Evolutionary conservation across 108 stramenopile genomes (phyloP).

Genomic region (Cyclotella atomus): DNA sequence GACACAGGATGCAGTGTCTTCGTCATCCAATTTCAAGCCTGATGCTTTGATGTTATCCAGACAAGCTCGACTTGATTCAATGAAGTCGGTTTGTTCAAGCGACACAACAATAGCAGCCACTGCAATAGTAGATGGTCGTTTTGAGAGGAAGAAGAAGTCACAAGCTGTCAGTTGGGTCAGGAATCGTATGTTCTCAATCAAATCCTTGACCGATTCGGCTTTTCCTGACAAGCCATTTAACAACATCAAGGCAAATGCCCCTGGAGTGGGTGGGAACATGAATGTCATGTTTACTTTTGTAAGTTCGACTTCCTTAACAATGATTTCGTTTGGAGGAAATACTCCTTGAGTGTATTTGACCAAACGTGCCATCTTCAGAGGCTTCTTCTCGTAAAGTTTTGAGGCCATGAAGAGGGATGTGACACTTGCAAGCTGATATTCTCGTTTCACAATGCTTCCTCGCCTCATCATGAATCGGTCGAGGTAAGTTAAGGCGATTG

Average conservation of each 20-base stretch:
- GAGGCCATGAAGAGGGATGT: constrained; percentile 33
- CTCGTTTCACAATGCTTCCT: background rate
- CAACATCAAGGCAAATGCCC: constrained; percentile 24
- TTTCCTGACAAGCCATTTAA: constrained; percentile 18
- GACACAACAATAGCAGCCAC: constrained; percentile 29
- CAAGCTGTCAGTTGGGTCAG: constrained; percentile 42
- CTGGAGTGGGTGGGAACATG: constrained; percentile 30
- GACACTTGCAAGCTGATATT: constrained; percentile 24
- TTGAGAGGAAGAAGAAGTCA: constrained; percentile 38
- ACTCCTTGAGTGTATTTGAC: constrained; percentile 17
- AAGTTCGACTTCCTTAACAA: constrained; percentile 18
- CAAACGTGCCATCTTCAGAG: constrained; percentile 29
- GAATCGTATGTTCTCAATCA: constrained; percentile 38
- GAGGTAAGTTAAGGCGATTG: constrained; percentile 34
- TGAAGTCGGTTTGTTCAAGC: constrained; percentile 12
- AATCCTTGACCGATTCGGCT: background rate
- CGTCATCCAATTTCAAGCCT: background rate
- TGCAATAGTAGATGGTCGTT: constrained; percentile 31
- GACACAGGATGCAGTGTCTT: background rate
- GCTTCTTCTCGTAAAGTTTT: constrained; percentile 35
- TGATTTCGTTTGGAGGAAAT: constrained; percentile 15
- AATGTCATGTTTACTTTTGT: constrained; percentile 8
- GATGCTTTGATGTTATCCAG: background rate
- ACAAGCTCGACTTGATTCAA: background rate
- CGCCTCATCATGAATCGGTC: constrained; percentile 12